Evolutionary conservation across 2,329 filamentous ascomycete genomes (phyloP).

Genomic region (Lasiodiplodia theobromae): DNA sequence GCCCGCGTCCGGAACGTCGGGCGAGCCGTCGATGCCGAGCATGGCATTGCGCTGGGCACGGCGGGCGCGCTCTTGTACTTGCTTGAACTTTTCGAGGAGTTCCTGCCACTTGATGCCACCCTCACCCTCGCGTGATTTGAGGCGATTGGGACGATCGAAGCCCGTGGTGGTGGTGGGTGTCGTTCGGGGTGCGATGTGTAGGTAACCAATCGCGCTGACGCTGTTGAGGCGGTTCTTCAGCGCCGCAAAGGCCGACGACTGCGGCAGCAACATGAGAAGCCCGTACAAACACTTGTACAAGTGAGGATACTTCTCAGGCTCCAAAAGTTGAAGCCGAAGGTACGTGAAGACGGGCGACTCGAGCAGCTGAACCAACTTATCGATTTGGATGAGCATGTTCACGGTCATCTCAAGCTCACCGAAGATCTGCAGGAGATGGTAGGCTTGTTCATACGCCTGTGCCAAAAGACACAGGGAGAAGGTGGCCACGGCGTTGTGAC

Average conservation of each 20-base stretch:
- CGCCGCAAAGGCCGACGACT: constrained; percentile 95
- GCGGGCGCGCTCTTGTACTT: constrained; percentile 85
- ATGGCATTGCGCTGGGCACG: constrained; percentile 67
- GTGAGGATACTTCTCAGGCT: constrained; percentile 93
- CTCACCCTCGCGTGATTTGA: constrained; percentile 79
- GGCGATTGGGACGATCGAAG: constrained; percentile 68
- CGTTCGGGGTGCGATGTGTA: constrained; percentile 82
- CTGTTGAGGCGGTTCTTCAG: constrained; percentile 96
- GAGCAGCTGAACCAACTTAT: constrained; percentile 94
- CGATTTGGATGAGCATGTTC: constrained; percentile 97
- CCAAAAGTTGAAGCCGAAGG: constrained; percentile 89
- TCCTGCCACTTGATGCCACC: constrained; percentile 89
- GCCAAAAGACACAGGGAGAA: constrained; percentile 95
- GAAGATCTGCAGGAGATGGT: constrained; percentile 94
- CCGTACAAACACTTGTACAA: constrained; percentile 98
- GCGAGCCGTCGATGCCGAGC: constrained; percentile 39
- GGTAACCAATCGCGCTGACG: constrained; percentile 94
- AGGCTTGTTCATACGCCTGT: constrained; percentile 97
- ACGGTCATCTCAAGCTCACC: constrained; percentile 99
- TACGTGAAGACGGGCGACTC: constrained; percentile 99
- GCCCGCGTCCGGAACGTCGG: constrained; percentile 35
- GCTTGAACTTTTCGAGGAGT: constrained; percentile 91
- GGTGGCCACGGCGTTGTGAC: constrained; percentile 96
- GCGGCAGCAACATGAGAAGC: constrained; percentile 95
- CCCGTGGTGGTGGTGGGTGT: constrained; percentile 37